phyloP scores from a whole-genome alignment of 2,329 filamentous ascomycete species.

The Davidsoniella virescens region DNA sequence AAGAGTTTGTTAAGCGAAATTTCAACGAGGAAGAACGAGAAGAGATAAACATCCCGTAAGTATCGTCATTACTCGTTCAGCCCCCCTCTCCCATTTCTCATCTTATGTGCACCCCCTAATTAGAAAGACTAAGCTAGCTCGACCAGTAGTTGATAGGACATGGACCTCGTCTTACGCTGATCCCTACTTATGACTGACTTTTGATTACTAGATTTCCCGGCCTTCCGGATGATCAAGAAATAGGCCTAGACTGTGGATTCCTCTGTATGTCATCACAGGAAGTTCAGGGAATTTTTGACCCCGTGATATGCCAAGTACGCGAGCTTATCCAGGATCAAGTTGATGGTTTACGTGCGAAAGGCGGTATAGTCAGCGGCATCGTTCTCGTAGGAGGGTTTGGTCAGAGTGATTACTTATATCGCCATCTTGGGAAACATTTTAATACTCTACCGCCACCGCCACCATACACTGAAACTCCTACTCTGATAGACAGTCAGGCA shows the following conservation, averaged over 20 bases:
- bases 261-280: conserved; percentile 53
- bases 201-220: conserved; percentile 46
- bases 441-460: conserved; percentile 29
- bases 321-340: conserved; percentile 54
- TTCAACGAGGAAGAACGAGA: conserved; percentile 65
- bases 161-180: no score
- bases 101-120: no score
- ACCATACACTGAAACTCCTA: conserved; percentile 53
- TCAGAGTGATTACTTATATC: conserved; percentile 62
- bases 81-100: neutral
- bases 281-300: conserved; percentile 59
- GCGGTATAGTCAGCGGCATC: conserved; percentile 53
- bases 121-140: no score
- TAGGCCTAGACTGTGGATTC: conserved; percentile 60
- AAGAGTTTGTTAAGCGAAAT: conserved; percentile 72
- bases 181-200: neutral
- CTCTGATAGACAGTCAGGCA: conserved; percentile 32
- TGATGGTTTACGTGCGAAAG: conserved; percentile 42
- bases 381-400: conserved; percentile 71
- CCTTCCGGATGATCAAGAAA: conserved; percentile 58
- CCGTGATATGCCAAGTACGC: conserved; percentile 54
- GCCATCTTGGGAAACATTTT: conserved; percentile 51
- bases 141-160: no score
- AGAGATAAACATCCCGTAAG: conserved; percentile 59
- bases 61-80: conserved; percentile 12